A percentile compares a stretch with the other conserved stretches of the same genome.
Evolutionary conservation across 2,329 filamentous ascomycete genomes (phyloP).

Genomic region (Phoma sp.): DNA sequence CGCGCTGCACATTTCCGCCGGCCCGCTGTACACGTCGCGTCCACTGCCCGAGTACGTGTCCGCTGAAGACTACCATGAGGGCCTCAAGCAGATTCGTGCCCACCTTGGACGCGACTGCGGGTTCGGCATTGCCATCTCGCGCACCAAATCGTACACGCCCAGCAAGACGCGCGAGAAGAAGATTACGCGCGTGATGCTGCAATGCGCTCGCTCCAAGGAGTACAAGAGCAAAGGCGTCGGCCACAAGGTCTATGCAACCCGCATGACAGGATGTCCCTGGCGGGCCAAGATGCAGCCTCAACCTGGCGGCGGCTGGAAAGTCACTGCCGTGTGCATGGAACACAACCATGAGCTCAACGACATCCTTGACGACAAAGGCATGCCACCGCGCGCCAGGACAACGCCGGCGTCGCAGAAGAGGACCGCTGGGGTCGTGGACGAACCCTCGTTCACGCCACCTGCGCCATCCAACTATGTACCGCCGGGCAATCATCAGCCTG

Average conservation of each 20-base stretch:
- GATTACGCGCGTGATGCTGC: conserved; percentile 22
- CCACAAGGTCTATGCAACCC: conserved; percentile 17
- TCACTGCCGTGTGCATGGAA: conserved; percentile 13
- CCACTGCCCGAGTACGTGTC: conserved; percentile 18
- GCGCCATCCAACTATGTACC: conserved; percentile 9
- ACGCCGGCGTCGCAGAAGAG: background rate
- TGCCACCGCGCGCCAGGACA: conserved; percentile 22
- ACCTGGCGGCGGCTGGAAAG: conserved; percentile 19
- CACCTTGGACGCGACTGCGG: conserved; percentile 22
- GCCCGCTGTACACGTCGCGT: conserved; percentile 12
- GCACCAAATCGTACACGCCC: conserved; percentile 22
- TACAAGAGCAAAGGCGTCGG: conserved; percentile 22
- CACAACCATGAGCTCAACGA: conserved; percentile 23
- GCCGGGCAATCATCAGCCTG: background rate
- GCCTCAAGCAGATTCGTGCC: conserved; percentile 22
- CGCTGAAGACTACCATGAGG: conserved; percentile 22
- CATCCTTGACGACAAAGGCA: conserved; percentile 17
- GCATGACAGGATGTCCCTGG: conserved; percentile 23
- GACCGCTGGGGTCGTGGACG: background rate
- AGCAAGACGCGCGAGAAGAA: conserved; percentile 19
- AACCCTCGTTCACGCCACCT: conserved; percentile 8
- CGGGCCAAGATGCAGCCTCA: conserved; percentile 22
- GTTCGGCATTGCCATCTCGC: conserved; percentile 22
- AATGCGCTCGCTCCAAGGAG: conserved; percentile 22
- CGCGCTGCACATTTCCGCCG: background rate